These are phyloP conservation scores for Carex pumila DNA, from an alignment of 176 grass and related monocot genomes.

Conservation along the genomic window DNA sequence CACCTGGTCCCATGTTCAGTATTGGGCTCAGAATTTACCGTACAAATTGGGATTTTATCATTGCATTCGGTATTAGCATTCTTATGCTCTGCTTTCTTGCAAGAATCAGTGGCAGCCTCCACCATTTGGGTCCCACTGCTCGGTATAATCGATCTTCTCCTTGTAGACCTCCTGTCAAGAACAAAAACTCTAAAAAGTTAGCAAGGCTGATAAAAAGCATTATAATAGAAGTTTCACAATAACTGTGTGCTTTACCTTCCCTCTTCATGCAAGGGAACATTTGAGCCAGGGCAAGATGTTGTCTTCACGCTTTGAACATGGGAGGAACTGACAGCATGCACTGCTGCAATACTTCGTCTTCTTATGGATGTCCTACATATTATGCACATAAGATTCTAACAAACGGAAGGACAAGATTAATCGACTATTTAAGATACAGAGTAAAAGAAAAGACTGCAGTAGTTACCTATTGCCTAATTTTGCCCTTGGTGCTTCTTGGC, in stretches of 20 bases:
- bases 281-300: not conserved
- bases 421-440: not conserved
- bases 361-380: not conserved
- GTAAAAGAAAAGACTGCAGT: not conserved
- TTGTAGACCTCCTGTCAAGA: not conserved
- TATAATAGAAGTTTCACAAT: not conserved
- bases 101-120: not conserved
- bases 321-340: not conserved
- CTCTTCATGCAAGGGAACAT: slow-evolving; percentile 2
- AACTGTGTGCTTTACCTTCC: not conserved
- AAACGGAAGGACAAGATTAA: not conserved
- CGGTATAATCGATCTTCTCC: not conserved
- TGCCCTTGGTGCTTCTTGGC: not conserved
- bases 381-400: not conserved
- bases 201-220: not conserved
- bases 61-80: not conserved
- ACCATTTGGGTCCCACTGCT: slow-evolving; percentile 1
- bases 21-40: not conserved
- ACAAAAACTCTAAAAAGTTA: not conserved
- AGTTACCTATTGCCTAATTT: not conserved
- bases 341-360: not conserved
- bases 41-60: not conserved
- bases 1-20: not conserved
- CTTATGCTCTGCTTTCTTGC: not conserved
- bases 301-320: not conserved